Percentiles rank a stretch among this genome's conserved stretches.
Conservation (phyloP, 352 stramenopile genomes). For the Phytophthora meadii region DNA sequence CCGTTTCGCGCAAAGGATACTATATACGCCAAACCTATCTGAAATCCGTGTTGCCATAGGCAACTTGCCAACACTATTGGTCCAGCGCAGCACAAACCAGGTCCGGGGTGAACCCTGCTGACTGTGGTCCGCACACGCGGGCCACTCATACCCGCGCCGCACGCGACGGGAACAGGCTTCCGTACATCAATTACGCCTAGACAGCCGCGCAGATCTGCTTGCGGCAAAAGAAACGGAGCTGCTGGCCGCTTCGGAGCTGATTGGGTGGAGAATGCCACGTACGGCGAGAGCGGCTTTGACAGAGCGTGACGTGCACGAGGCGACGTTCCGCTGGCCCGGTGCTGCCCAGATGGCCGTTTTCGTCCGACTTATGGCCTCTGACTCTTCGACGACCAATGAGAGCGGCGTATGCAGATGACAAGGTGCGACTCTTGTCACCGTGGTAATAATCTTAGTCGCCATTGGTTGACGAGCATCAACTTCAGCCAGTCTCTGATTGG, state of each 20-base stretch:
- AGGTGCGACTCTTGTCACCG: constrained; percentile 26
- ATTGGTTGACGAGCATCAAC: constrained; percentile 22
- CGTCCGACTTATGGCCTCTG: neutral
- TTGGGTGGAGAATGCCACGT: constrained; percentile 37
- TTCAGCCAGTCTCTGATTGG: constrained; percentile 17
- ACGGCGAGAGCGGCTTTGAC: constrained; percentile 23
- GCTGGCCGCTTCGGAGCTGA: constrained; percentile 12
- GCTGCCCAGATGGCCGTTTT: neutral
- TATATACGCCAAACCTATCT: neutral
- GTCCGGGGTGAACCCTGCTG: constrained; percentile 8
- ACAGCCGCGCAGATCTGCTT: constrained; percentile 29
- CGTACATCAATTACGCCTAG: constrained; percentile 24
- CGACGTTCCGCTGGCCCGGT: constrained; percentile 9
- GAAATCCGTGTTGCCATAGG: neutral
- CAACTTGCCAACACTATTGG: too few species aligned
- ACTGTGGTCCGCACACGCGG: neutral
- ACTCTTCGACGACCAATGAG: constrained; percentile 27
- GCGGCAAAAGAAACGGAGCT: constrained; percentile 17
- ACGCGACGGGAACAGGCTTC: constrained; percentile 16
- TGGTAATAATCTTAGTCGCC: constrained; percentile 21
- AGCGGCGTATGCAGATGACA: constrained; percentile 22
- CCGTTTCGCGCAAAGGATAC: constrained; percentile 12
- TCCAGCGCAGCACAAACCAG: constrained; percentile 13
- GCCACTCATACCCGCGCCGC: constrained; percentile 20
- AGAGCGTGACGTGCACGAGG: constrained; percentile 27